Base-by-base conservation (phyloP, 208 protist genomes). In the Naegleria fowleri region DNA sequence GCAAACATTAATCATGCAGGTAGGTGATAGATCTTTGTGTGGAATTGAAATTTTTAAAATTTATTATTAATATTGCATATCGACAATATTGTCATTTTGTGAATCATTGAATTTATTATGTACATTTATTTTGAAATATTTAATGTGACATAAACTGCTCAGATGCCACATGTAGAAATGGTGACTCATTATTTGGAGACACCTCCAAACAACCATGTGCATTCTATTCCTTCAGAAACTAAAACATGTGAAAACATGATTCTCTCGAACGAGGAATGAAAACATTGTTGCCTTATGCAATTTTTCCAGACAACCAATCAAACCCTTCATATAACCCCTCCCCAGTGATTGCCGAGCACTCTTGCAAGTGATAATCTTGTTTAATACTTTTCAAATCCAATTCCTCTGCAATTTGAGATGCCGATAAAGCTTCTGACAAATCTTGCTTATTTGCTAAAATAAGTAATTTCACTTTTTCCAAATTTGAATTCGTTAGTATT, bases 361-460 rank as follows among this genome's bases (percentile, higher is more conserved):
- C 92, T 93, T 98, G 96, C 22, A 99, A 96, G 91, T 98, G 95
- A 97, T 97, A 98, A 41, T 87, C 88, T 86, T 97, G 96, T n/a
- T 94, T 93, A 39, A 98, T 93, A 25, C 95, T 92, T 25, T 93
- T 88, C 58, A 98, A 91, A 36, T 96, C 91, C 38, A 99, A 93
- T 41, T 92, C 90, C 38, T 95, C 94, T 2, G 94, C 90, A 39
- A 98, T 86, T 86, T 96, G 95, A 7, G 95, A 94, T 0, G 95
- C 91, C 13, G 93, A 90, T 85, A 98, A 90, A 0, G 98, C 97
- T 25, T 95, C 96, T 39, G 93, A 25, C 29, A 99, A 92, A 89
- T 99, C 98, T 92, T 99, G 97, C 94, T 99, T 99, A 94, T 99
- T 99, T 25, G 98, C 98, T 55, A 98, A 98, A 29, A 99, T 88